These are phyloP conservation scores for Claviceps maximensis DNA, from an alignment of 2,329 filamentous ascomycete genomes.

Conservation along the genomic window DNA sequence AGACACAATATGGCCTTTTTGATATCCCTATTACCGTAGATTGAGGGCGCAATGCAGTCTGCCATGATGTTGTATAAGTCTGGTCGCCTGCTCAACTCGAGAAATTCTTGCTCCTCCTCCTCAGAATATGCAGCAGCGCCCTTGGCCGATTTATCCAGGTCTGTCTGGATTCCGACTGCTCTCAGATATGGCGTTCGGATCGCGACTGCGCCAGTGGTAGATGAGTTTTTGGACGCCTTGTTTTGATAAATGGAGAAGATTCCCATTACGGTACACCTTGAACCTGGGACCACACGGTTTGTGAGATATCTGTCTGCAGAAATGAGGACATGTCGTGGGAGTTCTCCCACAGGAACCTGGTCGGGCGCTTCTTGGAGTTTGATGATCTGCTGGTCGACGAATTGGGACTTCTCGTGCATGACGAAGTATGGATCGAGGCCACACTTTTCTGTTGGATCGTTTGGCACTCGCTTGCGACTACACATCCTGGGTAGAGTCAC, in stretches of 20 bases:
- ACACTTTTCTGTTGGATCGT: conserved; percentile 61
- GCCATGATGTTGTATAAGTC: conserved; percentile 89
- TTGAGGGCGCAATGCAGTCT: conserved; percentile 88
- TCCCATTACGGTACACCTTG: conserved; percentile 87
- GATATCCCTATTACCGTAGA: conserved; percentile 91
- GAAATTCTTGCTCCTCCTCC: conserved; percentile 93
- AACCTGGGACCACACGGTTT: conserved; percentile 89
- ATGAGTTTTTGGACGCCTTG: conserved; percentile 69
- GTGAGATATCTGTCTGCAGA: conserved; percentile 94
- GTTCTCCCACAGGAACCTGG: conserved; percentile 90
- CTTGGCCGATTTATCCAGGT: conserved; percentile 79
- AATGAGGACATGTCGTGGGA: conserved; percentile 87
- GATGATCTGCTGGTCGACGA: conserved; percentile 95
- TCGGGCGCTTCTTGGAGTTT: conserved; percentile 97
- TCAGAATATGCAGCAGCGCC: conserved; percentile 76
- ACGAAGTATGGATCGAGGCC: conserved; percentile 94
- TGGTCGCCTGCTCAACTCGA: conserved; percentile 76
- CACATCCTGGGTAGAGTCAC: conserved; percentile 75
- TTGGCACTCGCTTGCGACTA: conserved; percentile 45
- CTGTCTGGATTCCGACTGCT: conserved; percentile 82
- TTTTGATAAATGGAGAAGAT: conserved; percentile 97
- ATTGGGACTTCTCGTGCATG: conserved; percentile 82
- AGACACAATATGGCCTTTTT: conserved; percentile 96
- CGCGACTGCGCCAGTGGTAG: conserved; percentile 68
- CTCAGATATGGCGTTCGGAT: conserved; percentile 92